Evolutionary conservation across 495 filamentous ascomycete genomes (phyloP), one percentile per base, ranked within the genome.

Genomic region (Trichoderma virens): DNA sequence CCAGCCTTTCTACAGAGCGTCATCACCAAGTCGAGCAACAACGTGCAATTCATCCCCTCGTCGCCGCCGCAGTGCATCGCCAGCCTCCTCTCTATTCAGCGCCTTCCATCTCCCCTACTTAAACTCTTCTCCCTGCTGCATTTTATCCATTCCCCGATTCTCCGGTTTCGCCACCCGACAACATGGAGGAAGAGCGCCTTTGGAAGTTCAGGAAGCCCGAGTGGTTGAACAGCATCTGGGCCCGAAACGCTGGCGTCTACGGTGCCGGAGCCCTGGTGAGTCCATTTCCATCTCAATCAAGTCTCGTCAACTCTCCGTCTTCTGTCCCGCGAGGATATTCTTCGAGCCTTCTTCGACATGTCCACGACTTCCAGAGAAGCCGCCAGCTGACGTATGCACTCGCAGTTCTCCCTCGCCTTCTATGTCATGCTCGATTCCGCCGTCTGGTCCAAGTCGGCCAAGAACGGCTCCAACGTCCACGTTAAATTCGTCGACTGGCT

Each of bases 401-500:
- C 16, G 11, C 64, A 99, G 95, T 98, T 97, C 83, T 93, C 95
- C 61, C 85, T 97, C 66, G 94, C 92, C 51, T 94, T 98, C 85
- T 99, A 93, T 87, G 87, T 90, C 80, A 86, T 97, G 70, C 85
- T 99, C 78, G 95, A 99, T 75, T 86, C 89, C 51, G 88, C 94
- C 23, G 85, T 91, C 56, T 98, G 88, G 83, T 96, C 91, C 62
- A 86, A 88, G 70, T 92, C 90, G 64, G 64, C 81, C 39, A 84
- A 82, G 69, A 98, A 97, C 79, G 86, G 83, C 62, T 89, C 89
- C 23, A 75, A 85, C 73, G 84, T 96, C 62, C 93, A 99, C 80
- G 86, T 99, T 71, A 93, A 84, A 73, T 97, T 98, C 76, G 84
- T 98, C 70, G 95, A 99, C 83, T 99, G 95, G 95, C 90, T 99